Conservation (phyloP, 108 stramenopile species). For the Phaeodactylum tricornutum region DNA sequence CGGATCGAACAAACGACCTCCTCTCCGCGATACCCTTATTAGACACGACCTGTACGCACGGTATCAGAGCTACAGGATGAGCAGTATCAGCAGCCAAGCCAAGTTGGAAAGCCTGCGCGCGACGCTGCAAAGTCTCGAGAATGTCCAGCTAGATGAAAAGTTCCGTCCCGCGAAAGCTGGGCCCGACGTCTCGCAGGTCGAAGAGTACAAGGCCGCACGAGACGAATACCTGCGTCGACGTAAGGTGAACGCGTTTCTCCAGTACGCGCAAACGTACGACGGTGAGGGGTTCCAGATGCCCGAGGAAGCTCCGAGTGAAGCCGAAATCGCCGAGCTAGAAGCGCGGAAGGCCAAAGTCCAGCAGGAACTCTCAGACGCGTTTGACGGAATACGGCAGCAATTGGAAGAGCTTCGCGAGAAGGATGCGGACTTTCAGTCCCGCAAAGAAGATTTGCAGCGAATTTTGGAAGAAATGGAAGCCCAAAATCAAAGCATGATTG, state of each 20-base stretch:
- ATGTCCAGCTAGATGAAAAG: not conserved
- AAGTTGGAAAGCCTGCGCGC: no score
- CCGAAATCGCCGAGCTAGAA: conserved; percentile 11
- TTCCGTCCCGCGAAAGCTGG: no score
- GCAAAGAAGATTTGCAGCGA: conserved; percentile 19
- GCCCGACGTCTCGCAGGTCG: no score
- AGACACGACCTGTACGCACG: no score
- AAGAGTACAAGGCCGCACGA: conserved; percentile 35
- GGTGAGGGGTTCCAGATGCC: conserved; percentile 10
- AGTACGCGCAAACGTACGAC: conserved; percentile 16
- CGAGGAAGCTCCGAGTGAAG: not conserved
- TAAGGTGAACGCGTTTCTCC: conserved; percentile 23
- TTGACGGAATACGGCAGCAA: conserved; percentile 4
- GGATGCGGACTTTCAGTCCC: conserved; percentile 11
- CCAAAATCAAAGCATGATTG: conserved; percentile 1
- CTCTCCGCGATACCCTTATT: no score
- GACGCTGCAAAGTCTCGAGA: conserved; percentile 1
- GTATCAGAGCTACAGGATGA: no score
- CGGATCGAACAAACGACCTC: no score
- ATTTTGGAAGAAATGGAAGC: conserved; percentile 10
- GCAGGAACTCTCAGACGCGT: conserved; percentile 1
- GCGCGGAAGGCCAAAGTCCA: conserved; percentile 7
- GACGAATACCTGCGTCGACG: conserved; percentile 30
- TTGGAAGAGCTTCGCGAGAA: conserved; percentile 7
- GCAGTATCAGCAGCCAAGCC: no score